Base-by-base conservation (phyloP, 139 green algal species). In the Tetradesmus lagerheimii region DNA sequence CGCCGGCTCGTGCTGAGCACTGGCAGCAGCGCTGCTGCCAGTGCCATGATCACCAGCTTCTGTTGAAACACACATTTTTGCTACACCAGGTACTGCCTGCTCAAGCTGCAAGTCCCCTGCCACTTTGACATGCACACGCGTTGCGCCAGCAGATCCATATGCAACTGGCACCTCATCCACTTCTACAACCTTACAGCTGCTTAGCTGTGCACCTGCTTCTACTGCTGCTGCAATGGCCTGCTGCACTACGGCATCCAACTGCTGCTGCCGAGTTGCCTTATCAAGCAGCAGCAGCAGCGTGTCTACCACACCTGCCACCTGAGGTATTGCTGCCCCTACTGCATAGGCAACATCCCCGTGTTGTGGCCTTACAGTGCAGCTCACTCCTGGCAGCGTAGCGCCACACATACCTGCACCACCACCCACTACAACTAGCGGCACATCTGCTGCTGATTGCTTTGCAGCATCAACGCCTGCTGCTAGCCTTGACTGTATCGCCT, bases 271-370 rank as follows among this genome's bases (percentile, higher is more conserved):
- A 2, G 45, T 64, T 5, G 83, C 37, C 6, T 2, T 25, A 41
- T 3, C 37, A 34, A 18, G 27, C 8, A 64, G 4, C 27, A 41
- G 64, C 64, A 88, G 37, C 37, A 88, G 39, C 16, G 38, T 62
- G 14, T 88, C 38, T 0, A 88, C 38, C 23, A 34, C 37, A 15
- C 83, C 83, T 29, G 64, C 39, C 25, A 86, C 92, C 82, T 93
- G 91, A 18, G 91, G 86, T 11, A 92, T 91, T 38, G 92, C 92
- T 31, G 92, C 92, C 0, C 92, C 92, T 20, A 94, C 89, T n/a
- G 92, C 92, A 74, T 94, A 94, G 3, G 92, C 92, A 16, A 94
- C 89, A 4, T 89, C 79, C 15, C 90, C 92, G 87, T 93, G 86
- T 34, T 47, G 34, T 18, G 89, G 92, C 35, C 47, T 64, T 11